These are phyloP conservation scores for Ramichloridium luteum DNA, from an alignment of 2,329 filamentous ascomycete genomes.

Conservation along the genomic window DNA sequence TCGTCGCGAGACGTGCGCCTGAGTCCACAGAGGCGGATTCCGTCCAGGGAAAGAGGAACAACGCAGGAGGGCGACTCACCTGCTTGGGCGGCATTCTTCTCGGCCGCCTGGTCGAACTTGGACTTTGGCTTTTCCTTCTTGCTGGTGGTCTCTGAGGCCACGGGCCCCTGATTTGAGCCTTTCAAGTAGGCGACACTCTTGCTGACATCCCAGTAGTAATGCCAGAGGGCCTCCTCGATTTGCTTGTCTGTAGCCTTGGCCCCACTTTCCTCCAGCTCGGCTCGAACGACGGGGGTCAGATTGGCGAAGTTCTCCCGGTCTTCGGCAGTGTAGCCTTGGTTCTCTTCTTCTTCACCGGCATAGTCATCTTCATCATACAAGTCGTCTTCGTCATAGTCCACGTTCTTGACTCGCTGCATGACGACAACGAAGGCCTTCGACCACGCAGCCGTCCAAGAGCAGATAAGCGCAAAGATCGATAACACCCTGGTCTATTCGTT, in stretches of 20 bases:
- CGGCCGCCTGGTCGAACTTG: conserved; percentile 36
- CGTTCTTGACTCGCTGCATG: conserved; percentile 35
- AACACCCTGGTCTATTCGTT: background rate
- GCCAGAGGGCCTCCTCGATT: conserved; percentile 83
- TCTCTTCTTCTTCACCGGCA: conserved; percentile 29
- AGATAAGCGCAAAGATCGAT: background rate
- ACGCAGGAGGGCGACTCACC: conserved; percentile 30
- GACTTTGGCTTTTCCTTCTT: conserved; percentile 32
- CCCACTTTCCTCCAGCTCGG: conserved; percentile 22
- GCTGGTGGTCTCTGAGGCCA: conserved; percentile 11
- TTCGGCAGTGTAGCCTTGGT: conserved; percentile 27
- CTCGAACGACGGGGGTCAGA: conserved; percentile 23
- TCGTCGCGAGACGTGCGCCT: too few relatives aligned
- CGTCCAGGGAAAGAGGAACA: too few relatives aligned
- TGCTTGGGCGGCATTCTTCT: conserved; percentile 29
- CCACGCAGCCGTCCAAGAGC: background rate
- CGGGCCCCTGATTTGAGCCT: conserved; percentile 28
- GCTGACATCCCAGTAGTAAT: conserved; percentile 88
- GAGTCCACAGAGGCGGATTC: too few relatives aligned
- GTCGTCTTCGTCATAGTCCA: conserved; percentile 40
- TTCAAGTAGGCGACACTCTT: conserved; percentile 73
- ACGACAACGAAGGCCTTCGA: conserved; percentile 3
- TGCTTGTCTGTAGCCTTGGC: conserved; percentile 50
- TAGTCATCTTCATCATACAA: conserved; percentile 41
- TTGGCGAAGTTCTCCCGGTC: conserved; percentile 25